Conservation (phyloP, 1,284 basidiomycete species). For the Rhodotorula sp. region DNA sequence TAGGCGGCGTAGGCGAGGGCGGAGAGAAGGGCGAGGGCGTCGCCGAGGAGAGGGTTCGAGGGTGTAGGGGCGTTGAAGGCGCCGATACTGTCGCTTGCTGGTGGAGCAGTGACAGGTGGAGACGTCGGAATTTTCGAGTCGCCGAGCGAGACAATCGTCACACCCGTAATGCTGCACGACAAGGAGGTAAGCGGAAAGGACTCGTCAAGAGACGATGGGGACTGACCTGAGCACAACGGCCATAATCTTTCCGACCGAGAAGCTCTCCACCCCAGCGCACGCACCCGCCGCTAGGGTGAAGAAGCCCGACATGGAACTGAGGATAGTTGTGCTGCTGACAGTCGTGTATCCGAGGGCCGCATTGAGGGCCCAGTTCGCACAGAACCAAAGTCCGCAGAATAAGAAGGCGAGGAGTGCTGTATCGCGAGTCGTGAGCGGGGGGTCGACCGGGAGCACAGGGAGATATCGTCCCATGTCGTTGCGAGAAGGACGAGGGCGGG, state of each 20-base stretch:
- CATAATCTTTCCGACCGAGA: constrained; percentile 71
- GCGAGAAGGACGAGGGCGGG: constrained; percentile 23
- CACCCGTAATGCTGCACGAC: constrained; percentile 69
- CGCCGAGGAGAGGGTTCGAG: constrained; percentile 60
- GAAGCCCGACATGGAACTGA: constrained; percentile 88
- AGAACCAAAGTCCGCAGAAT: constrained; percentile 66
- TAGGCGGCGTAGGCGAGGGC: constrained; percentile 88
- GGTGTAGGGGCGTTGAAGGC: constrained; percentile 39
- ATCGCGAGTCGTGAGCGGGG: constrained; percentile 60
- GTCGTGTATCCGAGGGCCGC: constrained; percentile 77
- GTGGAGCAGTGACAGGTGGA: constrained; percentile 59
- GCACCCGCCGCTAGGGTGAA: constrained; percentile 86
- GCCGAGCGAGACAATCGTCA: constrained; percentile 67
- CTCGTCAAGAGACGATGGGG: background rate
- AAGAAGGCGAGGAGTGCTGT: constrained; percentile 71
- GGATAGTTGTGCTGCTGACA: constrained; percentile 84
- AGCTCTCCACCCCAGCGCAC: constrained; percentile 74
- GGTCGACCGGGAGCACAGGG: constrained; percentile 23
- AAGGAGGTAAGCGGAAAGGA: constrained; percentile 4
- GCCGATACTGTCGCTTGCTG: constrained; percentile 10
- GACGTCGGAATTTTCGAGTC: constrained; percentile 51
- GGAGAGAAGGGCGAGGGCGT: constrained; percentile 73
- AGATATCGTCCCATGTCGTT: constrained; percentile 25
- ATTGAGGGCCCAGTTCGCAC: constrained; percentile 86
- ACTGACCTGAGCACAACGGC: constrained; percentile 76